Base-by-base conservation (phyloP, 2,329 filamentous ascomycete species). In the Cordyceps sp. region DNA sequence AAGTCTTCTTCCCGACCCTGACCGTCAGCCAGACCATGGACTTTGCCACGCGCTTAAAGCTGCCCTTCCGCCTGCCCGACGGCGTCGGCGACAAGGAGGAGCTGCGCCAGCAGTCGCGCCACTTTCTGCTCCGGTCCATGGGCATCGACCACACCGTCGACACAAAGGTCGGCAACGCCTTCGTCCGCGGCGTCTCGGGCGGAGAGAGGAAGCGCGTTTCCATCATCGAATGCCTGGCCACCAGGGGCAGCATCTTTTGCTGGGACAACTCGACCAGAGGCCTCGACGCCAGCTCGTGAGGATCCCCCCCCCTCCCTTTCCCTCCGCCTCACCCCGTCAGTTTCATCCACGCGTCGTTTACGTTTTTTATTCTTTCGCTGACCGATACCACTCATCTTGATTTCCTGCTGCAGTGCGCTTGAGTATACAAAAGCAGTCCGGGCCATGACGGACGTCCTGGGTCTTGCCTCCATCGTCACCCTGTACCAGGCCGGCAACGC, bases 51-150 rank as follows among this genome's bases (percentile, higher is more conserved):
- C n/a, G n/a, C n/a, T n/a, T n/a, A n/a, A n/a, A n/a, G n/a, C n/a
- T n/a, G n/a, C n/a, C n/a, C n/a, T n/a, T n/a, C n/a, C n/a, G n/a
- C n/a, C n/a, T n/a, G n/a, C n/a, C n/a, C n/a, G n/a, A n/a, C 25
- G 79, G 80, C 49, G 51, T 56, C 6, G 74, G 79, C 13, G 88
- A 88, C 60, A 86, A 86, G 58, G 65, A 79, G 31, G 73, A 74
- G 42, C 73, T 92, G 35, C 65, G 86, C 37, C 66, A 72, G 14
- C 70, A n/a, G n/a, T n/a, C n/a, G n/a, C n/a, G n/a, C n/a, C n/a
- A n/a, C n/a, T n/a, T 78, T 45, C 63, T 93, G 36, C 62, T 93
- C 32, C 83, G 82, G 47, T 90, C 92, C 80, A 92, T 93, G 63
- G 90, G 88, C 48, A 93, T 93, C 33, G 79, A 86, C 51, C 84